phyloP scores from a whole-genome alignment of 2,329 filamentous ascomycete species.

The Botryotinia globosa region DNA sequence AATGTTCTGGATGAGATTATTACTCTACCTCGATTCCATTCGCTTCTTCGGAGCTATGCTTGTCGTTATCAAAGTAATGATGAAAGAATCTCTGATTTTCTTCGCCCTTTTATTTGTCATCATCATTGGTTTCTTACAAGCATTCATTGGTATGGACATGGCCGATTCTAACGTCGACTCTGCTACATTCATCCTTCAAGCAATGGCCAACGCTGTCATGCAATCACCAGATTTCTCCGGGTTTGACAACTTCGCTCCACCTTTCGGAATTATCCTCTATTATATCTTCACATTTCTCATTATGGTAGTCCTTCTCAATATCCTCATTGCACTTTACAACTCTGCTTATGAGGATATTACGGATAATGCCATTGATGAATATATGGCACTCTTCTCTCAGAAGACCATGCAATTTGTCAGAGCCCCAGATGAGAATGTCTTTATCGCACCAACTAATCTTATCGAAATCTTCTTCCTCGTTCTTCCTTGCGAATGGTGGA shows the following conservation, averaged over 20 bases:
- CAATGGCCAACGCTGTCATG: slow-evolving; percentile 89
- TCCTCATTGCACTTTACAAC: slow-evolving; percentile 96
- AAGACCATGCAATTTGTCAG: slow-evolving; percentile 97
- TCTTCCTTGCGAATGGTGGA: slow-evolving; percentile 92
- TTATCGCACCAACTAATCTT: slow-evolving; percentile 92
- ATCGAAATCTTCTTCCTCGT: slow-evolving; percentile 80
- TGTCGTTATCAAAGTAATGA: slow-evolving; percentile 92
- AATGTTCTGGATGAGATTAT: slow-evolving; percentile 92
- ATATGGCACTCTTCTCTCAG: slow-evolving; percentile 85
- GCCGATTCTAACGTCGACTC: slow-evolving; percentile 70
- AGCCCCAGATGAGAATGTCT: slow-evolving; percentile 96
- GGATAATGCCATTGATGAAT: slow-evolving; percentile 87
- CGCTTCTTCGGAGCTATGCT: slow-evolving; percentile 98
- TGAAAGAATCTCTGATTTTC: slow-evolving; percentile 93
- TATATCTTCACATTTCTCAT: slow-evolving; percentile 98
- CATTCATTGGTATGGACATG: slow-evolving; percentile 87
- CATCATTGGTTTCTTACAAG: slow-evolving; percentile 84
- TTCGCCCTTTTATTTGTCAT: slow-evolving; percentile 87
- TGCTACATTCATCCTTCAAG: slow-evolving; percentile 69
- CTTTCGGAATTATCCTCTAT: slow-evolving; percentile 92
- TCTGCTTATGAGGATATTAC: slow-evolving; percentile 86
- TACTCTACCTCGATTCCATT: slow-evolving; percentile 90
- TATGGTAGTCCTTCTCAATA: slow-evolving; percentile 91
- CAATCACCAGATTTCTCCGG: slow-evolving; percentile 84
- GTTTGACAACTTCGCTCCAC: slow-evolving; percentile 87